phyloP scores from a whole-genome alignment of 148 eudicot species.

The Rhododendron simsii region DNA sequence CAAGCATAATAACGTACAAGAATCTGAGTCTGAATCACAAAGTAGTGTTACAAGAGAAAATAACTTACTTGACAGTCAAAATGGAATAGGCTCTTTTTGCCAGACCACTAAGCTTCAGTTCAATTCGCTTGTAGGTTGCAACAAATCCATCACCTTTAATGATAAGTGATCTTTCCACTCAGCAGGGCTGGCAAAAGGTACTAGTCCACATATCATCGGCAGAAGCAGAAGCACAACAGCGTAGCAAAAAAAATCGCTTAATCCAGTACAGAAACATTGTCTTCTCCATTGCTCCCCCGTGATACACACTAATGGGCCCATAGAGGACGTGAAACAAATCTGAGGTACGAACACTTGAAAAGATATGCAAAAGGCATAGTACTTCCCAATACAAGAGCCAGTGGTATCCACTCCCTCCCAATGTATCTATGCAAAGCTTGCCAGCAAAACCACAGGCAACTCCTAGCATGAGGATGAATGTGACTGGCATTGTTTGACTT shows the following conservation, averaged over 20 bases:
- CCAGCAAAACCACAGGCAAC: conserved; percentile 65
- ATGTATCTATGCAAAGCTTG: conserved; percentile 75
- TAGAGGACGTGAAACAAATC: conserved; percentile 43
- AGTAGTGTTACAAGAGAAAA: not conserved
- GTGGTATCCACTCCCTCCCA: conserved; percentile 75
- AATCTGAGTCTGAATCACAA: not conserved
- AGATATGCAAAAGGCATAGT: conserved; percentile 60
- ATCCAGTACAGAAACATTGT: conserved; percentile 50
- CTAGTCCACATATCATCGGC: conserved; percentile 67
- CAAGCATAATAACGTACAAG: not conserved
- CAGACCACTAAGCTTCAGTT: not conserved
- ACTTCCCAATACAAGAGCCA: conserved; percentile 81
- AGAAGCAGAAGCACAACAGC: conserved; percentile 32
- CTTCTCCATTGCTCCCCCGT: conserved; percentile 14
- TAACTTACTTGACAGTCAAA: not conserved
- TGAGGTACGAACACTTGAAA: conserved; percentile 43
- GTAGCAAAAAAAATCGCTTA: conserved; percentile 47
- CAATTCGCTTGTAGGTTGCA: conserved; percentile 17
- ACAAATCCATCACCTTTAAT: conserved; percentile 25
- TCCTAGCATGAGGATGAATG: conserved; percentile 70
- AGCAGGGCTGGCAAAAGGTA: conserved; percentile 62
- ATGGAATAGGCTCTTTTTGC: not conserved
- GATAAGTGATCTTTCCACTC: conserved; percentile 75
- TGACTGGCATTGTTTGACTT: conserved; percentile 76
- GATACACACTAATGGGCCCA: conserved; percentile 50